phyloP scores from a whole-genome alignment of 208 protist species.

The Leishmania tropica region DNA sequence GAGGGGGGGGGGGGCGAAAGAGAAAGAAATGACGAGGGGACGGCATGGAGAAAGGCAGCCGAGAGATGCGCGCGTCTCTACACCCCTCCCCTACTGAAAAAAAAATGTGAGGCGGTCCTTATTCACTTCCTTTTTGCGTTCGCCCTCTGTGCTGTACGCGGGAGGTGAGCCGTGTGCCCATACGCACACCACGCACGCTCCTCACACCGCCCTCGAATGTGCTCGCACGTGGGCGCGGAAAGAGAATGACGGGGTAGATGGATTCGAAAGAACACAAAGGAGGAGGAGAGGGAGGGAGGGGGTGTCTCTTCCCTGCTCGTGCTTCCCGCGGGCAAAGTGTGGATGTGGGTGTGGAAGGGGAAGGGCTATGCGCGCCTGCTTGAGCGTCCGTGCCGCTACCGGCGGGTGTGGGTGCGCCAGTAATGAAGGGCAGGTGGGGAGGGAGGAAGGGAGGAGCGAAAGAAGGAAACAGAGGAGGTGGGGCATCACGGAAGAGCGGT shows the following conservation, averaged over 20 bases:
- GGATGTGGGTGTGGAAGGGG: neutral
- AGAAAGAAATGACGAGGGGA: neutral
- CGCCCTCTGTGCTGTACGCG: neutral
- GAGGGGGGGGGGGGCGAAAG: neutral
- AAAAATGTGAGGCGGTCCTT: neutral
- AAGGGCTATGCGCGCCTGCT: neutral
- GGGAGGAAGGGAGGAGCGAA: neutral
- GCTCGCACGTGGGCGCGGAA: neutral
- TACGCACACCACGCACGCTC: neutral
- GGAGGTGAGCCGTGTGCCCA: neutral
- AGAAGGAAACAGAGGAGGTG: neutral
- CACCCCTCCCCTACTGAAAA: too few relatives aligned
- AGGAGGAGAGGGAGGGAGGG: neutral
- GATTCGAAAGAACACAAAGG: neutral
- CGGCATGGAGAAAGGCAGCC: neutral
- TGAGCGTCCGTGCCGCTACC: neutral
- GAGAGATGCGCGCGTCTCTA: neutral
- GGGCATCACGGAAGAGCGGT: neutral
- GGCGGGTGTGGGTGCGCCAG: neutral
- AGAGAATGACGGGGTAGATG: neutral
- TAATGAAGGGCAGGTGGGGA: neutral
- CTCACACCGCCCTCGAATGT: neutral
- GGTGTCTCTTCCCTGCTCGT: neutral
- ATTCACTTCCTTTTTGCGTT: neutral
- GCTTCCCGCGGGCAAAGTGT: neutral